phyloP scores from a whole-genome alignment of 768 basidiomycete genomes.

The Fistulinella prunicolor region DNA sequence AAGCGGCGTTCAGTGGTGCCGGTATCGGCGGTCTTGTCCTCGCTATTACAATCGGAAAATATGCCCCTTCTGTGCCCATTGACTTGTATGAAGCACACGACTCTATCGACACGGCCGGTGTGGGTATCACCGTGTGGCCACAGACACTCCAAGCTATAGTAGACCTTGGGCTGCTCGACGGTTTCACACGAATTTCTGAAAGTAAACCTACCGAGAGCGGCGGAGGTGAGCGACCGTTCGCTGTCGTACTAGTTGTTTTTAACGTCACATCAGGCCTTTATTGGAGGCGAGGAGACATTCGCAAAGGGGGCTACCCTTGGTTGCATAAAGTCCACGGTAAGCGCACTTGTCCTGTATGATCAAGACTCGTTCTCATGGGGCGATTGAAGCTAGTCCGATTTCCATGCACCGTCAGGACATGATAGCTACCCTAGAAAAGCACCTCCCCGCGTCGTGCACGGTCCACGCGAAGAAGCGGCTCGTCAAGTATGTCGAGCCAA shows the following conservation, averaged over 20 bases:
- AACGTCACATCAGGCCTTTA: conserved; percentile 16
- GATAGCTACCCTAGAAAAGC: conserved; percentile 15
- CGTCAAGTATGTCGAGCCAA: conserved; percentile 7
- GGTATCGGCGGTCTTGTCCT: conserved; percentile 46
- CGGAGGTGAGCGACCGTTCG: conserved; percentile 6
- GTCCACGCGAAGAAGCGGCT: conserved; percentile 21
- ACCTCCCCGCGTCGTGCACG: conserved; percentile 18
- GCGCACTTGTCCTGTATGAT: neutral
- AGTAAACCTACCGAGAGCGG: conserved; percentile 6
- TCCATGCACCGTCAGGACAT: conserved; percentile 25
- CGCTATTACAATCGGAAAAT: conserved; percentile 37
- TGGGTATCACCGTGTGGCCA: conserved; percentile 45
- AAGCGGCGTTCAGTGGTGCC: conserved; percentile 28
- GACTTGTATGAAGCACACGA: conserved; percentile 47
- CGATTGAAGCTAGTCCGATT: conserved; percentile 4
- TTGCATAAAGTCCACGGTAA: conserved; percentile 23
- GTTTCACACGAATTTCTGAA: conserved; percentile 20
- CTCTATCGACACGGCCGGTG: conserved; percentile 38
- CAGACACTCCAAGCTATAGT: conserved; percentile 46
- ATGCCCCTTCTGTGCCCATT: conserved; percentile 33
- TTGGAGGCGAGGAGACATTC: conserved; percentile 22
- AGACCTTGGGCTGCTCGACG: conserved; percentile 41
- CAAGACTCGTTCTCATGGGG: neutral
- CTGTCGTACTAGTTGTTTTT: conserved; percentile 1
- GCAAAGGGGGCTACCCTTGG: conserved; percentile 31